Percentiles rank a stretch among this genome's conserved stretches.
phyloP scores from a whole-genome alignment of 1,284 basidiomycete species.

The Meripilus lineatus region DNA sequence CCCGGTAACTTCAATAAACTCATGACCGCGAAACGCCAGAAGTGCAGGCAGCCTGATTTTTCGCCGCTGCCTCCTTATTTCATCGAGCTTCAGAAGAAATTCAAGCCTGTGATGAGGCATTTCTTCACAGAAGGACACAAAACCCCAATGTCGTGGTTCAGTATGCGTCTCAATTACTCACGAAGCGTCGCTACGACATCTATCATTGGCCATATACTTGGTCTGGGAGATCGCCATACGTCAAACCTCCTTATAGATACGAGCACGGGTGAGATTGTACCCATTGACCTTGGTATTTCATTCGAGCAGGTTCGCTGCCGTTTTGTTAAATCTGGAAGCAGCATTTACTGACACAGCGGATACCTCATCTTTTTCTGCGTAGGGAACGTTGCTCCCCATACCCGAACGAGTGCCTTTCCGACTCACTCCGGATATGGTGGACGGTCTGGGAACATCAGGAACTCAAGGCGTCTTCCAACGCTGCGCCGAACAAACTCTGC shows the following conservation, averaged over 20 bases:
- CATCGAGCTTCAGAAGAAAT: conserved; percentile 46
- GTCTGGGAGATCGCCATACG: conserved; percentile 90
- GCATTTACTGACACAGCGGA: conserved; percentile 1
- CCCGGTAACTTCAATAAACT: conserved; percentile 16
- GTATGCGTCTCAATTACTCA: conserved; percentile 88
- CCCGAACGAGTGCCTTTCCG: conserved; percentile 95
- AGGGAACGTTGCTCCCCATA: conserved; percentile 81
- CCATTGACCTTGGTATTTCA: conserved; percentile 95
- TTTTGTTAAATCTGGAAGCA: neutral
- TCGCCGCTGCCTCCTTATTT: conserved; percentile 32
- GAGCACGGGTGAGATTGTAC: conserved; percentile 81
- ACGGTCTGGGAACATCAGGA: conserved; percentile 89
- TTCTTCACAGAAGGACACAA: conserved; percentile 91
- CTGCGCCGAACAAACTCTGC: conserved; percentile 91
- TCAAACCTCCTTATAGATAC: conserved; percentile 93
- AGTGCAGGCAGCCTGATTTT: conserved; percentile 19
- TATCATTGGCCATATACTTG: conserved; percentile 91
- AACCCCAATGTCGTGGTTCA: conserved; percentile 87
- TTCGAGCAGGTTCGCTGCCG: conserved; percentile 78
- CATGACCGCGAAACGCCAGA: conserved; percentile 25
- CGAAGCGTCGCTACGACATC: conserved; percentile 91
- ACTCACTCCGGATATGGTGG: conserved; percentile 89
- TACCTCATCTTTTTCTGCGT: neutral
- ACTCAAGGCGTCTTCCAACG: conserved; percentile 94
- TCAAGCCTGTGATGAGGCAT: conserved; percentile 88